Percentiles rank a stretch among this genome's conserved stretches.
phyloP scores from a whole-genome alignment of 495 filamentous ascomycete genomes.

The Annulohypoxylon bovei region DNA sequence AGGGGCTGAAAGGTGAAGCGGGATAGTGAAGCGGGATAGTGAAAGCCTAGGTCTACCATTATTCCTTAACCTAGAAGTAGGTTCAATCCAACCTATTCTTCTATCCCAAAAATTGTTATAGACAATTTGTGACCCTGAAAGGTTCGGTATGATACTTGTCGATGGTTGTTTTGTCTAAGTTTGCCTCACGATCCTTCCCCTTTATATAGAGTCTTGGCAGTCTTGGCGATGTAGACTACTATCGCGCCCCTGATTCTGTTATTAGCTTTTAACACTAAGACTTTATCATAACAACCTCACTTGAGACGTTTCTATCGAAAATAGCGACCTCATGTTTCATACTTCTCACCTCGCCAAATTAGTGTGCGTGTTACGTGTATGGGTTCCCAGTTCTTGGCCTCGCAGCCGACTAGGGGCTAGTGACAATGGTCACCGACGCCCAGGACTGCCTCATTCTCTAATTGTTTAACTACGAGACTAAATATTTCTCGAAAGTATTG shows the following conservation, averaged over 20 bases:
- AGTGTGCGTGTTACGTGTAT: not conserved
- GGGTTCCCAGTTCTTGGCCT: not conserved
- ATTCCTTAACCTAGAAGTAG: too few species aligned
- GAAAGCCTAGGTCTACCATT: too few species aligned
- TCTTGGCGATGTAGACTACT: not conserved
- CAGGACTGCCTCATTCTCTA: not conserved
- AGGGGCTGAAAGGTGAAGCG: too few species aligned
- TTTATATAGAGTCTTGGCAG: not conserved
- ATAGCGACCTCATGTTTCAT: not conserved
- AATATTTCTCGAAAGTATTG: not conserved
- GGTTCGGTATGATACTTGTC: too few species aligned
- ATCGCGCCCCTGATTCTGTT: not conserved
- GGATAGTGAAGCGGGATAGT: too few species aligned
- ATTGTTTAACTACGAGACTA: not conserved
- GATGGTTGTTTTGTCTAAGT: too few species aligned
- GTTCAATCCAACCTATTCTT: too few species aligned
- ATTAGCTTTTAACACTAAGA: not conserved
- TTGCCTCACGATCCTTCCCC: not conserved
- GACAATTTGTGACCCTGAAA: too few species aligned
- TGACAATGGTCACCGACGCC: not conserved
- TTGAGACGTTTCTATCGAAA: too few species aligned
- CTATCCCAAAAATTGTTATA: too few species aligned
- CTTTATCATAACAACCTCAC: not conserved
- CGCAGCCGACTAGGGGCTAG: not conserved
- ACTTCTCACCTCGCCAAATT: not conserved